These are phyloP conservation scores for Capronia coronata DNA, from an alignment of 2,329 filamentous ascomycete species.

Conservation along the genomic window DNA sequence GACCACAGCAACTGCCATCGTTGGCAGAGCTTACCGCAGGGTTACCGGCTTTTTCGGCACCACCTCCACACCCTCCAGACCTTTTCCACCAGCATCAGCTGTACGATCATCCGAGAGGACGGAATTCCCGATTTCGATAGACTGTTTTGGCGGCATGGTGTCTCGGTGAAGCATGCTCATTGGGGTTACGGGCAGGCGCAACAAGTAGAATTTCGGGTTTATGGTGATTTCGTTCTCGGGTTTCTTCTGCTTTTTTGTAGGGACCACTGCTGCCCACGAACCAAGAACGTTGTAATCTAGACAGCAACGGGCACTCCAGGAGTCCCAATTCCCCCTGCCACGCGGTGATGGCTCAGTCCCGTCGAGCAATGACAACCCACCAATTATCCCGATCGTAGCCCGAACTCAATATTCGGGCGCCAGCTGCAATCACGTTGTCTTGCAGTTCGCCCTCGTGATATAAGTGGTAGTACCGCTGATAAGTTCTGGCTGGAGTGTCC, in stretches of 20 bases:
- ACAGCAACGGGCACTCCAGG: neutral
- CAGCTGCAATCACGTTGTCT: slow-evolving; percentile 65
- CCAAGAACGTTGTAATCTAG: slow-evolving; percentile 31
- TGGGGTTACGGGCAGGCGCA: slow-evolving; percentile 33
- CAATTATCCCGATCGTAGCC: slow-evolving; percentile 98
- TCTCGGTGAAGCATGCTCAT: slow-evolving; percentile 30
- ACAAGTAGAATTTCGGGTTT: slow-evolving; percentile 22
- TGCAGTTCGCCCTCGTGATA: slow-evolving; percentile 84
- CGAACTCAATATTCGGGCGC: slow-evolving; percentile 66
- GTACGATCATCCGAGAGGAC: slow-evolving; percentile 36
- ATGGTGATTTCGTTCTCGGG: slow-evolving; percentile 24
- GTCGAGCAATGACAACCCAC: slow-evolving; percentile 55
- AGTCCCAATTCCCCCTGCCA: too few relatives aligned
- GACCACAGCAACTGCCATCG: slow-evolving; percentile 38
- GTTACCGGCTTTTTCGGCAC: slow-evolving; percentile 41
- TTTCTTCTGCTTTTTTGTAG: slow-evolving; percentile 18
- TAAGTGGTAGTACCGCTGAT: slow-evolving; percentile 89
- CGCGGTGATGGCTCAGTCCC: slow-evolving; percentile 14
- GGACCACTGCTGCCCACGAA: slow-evolving; percentile 37
- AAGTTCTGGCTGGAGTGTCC: slow-evolving; percentile 47
- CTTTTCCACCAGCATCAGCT: slow-evolving; percentile 26
- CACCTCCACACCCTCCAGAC: slow-evolving; percentile 28
- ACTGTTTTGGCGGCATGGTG: slow-evolving; percentile 8
- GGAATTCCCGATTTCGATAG: slow-evolving; percentile 31
- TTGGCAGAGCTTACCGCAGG: slow-evolving; percentile 44